Conservation (phyloP, 2,329 filamentous ascomycete genomes). For the Aurifilum marmelostoma region DNA sequence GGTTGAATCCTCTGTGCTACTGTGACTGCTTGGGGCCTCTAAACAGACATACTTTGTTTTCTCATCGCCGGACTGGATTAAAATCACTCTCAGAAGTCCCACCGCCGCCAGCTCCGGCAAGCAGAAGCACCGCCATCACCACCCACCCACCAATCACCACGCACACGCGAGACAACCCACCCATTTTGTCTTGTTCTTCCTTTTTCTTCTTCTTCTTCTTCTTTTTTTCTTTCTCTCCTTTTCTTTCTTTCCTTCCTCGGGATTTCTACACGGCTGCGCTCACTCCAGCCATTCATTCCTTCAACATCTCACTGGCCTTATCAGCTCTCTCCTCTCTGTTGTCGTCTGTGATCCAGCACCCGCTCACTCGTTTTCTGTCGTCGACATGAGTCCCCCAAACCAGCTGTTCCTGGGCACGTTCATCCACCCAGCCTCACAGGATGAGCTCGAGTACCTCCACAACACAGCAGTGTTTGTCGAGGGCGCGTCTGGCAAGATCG, state of each 20-base stretch:
- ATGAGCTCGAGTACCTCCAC: conserved; percentile 56
- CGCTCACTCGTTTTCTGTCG: background rate
- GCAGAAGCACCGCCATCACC: background rate
- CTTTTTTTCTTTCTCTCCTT: background rate
- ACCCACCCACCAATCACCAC: background rate
- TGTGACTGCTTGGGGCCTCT: too few relatives aligned
- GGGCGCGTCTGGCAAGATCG: conserved; percentile 49
- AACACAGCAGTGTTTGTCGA: conserved; percentile 56
- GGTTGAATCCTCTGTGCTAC: background rate
- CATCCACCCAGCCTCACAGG: conserved; percentile 53
- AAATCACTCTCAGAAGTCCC: background rate
- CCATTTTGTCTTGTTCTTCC: background rate
- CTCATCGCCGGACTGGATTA: background rate
- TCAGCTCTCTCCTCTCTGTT: background rate
- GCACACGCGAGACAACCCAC: conserved; percentile 13
- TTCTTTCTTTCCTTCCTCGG: background rate
- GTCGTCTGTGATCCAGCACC: too few relatives aligned
- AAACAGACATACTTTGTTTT: too few relatives aligned
- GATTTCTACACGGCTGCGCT: background rate
- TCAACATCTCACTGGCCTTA: background rate
- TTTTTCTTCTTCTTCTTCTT: background rate
- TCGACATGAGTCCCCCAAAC: conserved; percentile 33
- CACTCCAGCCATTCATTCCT: background rate
- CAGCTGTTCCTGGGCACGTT: conserved; percentile 60
- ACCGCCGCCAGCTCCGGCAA: background rate